Base-by-base conservation (phyloP, 352 stramenopile species). In the Globisporangium orthogonon region DNA sequence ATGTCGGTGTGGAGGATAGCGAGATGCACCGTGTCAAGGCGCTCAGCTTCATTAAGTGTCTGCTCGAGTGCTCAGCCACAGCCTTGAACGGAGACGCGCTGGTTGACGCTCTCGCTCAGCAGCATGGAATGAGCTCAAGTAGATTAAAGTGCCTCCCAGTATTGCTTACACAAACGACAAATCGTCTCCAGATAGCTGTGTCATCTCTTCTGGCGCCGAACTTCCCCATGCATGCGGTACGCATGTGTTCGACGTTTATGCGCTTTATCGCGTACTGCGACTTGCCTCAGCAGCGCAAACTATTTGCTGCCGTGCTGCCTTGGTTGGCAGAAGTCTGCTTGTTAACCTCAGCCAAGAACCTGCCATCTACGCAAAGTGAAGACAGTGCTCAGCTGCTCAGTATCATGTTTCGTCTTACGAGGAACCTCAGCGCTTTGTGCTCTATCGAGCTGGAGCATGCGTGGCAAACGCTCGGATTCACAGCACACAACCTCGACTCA, bases 381-480 rank as follows among this genome's bases (percentile, higher is more conserved):
- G 51, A 30, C 44, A 63, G 29, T 10, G 33, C 15, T 2, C 50
- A 63, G 23, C 37, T 87, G 30, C 56, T 88, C 2, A 69, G 66
- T 10, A 44, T 87, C 29, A 29, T 86, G n/a, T 89, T 87, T 50
- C 67, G 66, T 4, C 59, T 87, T 35, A 89, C 80, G 3, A 67
- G 63, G 3, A 72, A 56, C 15, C 58, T 86, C 4, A 66, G 43
- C 7, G 55, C 63, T 18, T 72, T 48, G 14, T 87, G 74, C 56
- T 49, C 54, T 4, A 73, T 80, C 0, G 72, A 86, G 53, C 59
- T 89, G n/a, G 80, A 91, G 45, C 78, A 83, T 33, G 70, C 69
- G 1, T 91, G 78, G 80, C 62, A 87, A 0, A 87, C 80, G 13
- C 51, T 91, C 9, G 74, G 70, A 0, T 87, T 84, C 13, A 52